Evolutionary conservation across 257 asterid species (phyloP).

Genomic region (Perilla frutescens): DNA sequence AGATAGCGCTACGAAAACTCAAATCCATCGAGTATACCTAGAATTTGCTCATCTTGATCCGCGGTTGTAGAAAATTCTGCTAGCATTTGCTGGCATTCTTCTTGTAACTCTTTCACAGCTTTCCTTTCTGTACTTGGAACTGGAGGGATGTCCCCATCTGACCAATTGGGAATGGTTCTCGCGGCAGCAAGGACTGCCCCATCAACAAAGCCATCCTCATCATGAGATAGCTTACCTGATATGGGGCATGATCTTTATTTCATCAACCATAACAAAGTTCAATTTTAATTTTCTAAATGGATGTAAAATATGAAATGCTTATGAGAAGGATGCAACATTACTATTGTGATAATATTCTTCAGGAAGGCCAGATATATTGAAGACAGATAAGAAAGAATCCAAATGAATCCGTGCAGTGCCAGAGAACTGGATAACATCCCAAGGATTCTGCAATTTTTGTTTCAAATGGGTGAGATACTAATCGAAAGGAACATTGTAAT

Average conservation of each 20-base stretch:
- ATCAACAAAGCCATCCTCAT: slow-evolving; percentile 68
- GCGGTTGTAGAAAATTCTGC: slow-evolving; percentile 73
- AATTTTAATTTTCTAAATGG: slow-evolving; percentile 6
- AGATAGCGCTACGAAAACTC: slow-evolving; percentile 18
- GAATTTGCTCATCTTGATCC: slow-evolving; percentile 71
- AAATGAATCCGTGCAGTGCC: slow-evolving; percentile 77
- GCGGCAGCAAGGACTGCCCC: slow-evolving; percentile 98
- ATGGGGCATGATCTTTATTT: slow-evolving; percentile 33
- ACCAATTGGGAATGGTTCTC: slow-evolving; percentile 93
- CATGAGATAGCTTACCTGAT: slow-evolving; percentile 74
- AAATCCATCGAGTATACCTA: slow-evolving; percentile 57
- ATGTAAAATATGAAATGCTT: slow-evolving; percentile 18
- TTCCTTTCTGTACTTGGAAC: slow-evolving; percentile 84
- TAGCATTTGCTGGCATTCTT: slow-evolving; percentile 90
- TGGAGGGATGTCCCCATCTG: slow-evolving; percentile 88
- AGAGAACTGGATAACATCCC: slow-evolving; percentile 90
- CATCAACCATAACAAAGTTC: slow-evolving; percentile 33
- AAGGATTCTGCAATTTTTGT: slow-evolving; percentile 81
- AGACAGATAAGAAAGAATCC: slow-evolving; percentile 90
- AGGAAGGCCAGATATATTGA: slow-evolving; percentile 87
- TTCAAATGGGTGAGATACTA: slow-evolving; percentile 28
- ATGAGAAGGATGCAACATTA: slow-evolving; percentile 46
- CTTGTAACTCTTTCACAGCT: slow-evolving; percentile 88
- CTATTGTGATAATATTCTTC: slow-evolving; percentile 87
- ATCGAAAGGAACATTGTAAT: background rate